A percentile compares a stretch with the other conserved stretches of the same genome.
Evolutionary conservation across 2,329 filamentous ascomycete genomes (phyloP).

Genomic region (Lasiodiplodia sp.): DNA sequence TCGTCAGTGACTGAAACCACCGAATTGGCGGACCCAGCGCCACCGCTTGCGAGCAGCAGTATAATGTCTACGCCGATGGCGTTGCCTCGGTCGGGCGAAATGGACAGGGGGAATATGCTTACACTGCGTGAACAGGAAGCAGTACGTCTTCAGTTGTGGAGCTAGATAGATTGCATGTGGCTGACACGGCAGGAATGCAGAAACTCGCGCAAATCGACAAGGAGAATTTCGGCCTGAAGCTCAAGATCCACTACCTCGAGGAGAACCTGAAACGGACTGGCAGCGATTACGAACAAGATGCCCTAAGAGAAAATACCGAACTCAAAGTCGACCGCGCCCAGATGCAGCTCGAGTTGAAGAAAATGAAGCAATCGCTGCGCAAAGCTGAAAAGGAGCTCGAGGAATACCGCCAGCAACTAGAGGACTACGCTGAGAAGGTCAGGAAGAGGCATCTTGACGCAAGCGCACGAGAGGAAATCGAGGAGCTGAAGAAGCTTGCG

Average conservation of each 20-base stretch:
- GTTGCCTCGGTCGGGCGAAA: constrained; percentile 68
- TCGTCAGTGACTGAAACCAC: background rate
- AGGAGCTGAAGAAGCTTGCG: constrained; percentile 53
- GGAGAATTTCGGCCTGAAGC: constrained; percentile 95
- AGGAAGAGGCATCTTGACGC: constrained; percentile 79
- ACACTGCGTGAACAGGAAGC: constrained; percentile 95
- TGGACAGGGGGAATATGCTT: constrained; percentile 88
- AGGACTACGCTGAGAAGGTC: constrained; percentile 81
- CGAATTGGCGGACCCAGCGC: constrained; percentile 67
- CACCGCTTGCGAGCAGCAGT: constrained; percentile 80
- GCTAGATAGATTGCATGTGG: background rate
- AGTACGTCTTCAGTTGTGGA: constrained; percentile 53
- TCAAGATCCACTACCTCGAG: constrained; percentile 97
- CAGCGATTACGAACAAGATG: constrained; percentile 86
- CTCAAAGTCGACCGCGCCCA: constrained; percentile 92
- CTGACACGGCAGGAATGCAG: constrained; percentile 41
- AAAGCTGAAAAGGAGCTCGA: constrained; percentile 88
- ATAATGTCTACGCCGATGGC: constrained; percentile 80
- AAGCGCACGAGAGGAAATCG: constrained; percentile 69
- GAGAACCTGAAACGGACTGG: constrained; percentile 87
- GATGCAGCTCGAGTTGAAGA: constrained; percentile 84
- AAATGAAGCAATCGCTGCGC: constrained; percentile 83
- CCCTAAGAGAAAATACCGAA: constrained; percentile 93
- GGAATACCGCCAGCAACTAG: constrained; percentile 79
- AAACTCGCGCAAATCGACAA: constrained; percentile 95